Conservation (phyloP, 805 yeast genomes). For the Wickerhamiella occidentalis region DNA sequence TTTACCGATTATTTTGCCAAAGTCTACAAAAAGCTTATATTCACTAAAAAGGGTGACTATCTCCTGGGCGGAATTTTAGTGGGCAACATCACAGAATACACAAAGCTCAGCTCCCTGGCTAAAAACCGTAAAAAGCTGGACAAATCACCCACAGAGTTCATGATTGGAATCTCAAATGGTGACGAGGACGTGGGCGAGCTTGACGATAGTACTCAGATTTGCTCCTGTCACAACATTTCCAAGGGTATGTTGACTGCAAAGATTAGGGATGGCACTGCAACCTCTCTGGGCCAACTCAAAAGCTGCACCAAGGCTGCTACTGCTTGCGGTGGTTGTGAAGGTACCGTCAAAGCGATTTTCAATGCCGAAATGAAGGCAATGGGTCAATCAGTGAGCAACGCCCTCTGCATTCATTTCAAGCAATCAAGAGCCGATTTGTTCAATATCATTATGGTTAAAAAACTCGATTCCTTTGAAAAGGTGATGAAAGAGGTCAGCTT, state of each 20-base stretch:
- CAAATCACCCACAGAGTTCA: constrained; percentile 27
- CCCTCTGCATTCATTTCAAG: constrained; percentile 29
- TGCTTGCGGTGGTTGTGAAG: constrained; percentile 33
- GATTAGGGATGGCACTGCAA: constrained; percentile 25
- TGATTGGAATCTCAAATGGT: constrained; percentile 24
- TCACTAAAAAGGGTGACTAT: constrained; percentile 29
- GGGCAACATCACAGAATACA: constrained; percentile 28
- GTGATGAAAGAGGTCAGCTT: constrained; percentile 27
- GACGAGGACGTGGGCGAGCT: constrained; percentile 27
- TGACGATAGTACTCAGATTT: constrained; percentile 30
- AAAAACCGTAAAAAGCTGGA: constrained; percentile 27
- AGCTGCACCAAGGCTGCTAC: constrained; percentile 31
- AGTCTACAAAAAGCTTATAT: constrained; percentile 27
- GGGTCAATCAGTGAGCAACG: constrained; percentile 28
- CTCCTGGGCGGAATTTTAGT: constrained; percentile 32
- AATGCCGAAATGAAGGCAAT: constrained; percentile 29
- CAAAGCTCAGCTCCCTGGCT: constrained; percentile 27
- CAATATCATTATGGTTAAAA: constrained; percentile 29
- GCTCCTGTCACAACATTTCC: constrained; percentile 31
- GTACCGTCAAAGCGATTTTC: constrained; percentile 30
- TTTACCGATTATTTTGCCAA: constrained; percentile 30
- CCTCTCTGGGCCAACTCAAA: constrained; percentile 28
- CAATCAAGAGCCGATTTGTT: constrained; percentile 30
- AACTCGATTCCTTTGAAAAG: constrained; percentile 24
- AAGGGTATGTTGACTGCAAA: constrained; percentile 27